These are phyloP conservation scores for Pulveroboletus frians DNA, from an alignment of 768 basidiomycete genomes.

Conservation along the genomic window DNA sequence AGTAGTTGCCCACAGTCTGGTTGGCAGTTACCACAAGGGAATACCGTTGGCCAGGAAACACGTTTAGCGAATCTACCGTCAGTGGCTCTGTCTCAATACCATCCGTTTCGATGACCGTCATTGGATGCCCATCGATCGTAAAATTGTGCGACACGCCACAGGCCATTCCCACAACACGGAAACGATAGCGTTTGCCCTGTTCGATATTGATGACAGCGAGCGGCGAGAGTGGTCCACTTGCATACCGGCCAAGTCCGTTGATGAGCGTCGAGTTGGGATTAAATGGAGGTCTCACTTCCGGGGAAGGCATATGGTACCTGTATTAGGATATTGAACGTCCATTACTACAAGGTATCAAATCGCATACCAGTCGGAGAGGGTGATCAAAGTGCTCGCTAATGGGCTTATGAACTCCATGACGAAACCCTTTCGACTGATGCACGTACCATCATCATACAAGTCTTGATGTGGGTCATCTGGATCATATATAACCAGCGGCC, in stretches of 20 bases:
- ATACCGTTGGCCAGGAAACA: conserved; percentile 49
- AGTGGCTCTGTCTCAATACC: conserved; percentile 34
- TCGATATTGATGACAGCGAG: conserved; percentile 34
- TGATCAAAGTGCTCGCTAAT: conserved; percentile 37
- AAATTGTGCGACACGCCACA: conserved; percentile 42
- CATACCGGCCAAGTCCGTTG: conserved; percentile 37
- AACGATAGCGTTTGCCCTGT: conserved; percentile 33
- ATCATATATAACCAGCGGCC: conserved; percentile 38
- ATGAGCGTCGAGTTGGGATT: conserved; percentile 32
- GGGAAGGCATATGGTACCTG: conserved; percentile 20
- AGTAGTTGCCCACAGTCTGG: conserved; percentile 34
- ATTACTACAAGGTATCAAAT: conserved; percentile 11
- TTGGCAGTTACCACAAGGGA: conserved; percentile 38
- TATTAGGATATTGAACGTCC: conserved; percentile 18
- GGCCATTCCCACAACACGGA: conserved; percentile 35
- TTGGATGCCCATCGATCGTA: conserved; percentile 40
- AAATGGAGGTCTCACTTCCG: conserved; percentile 3
- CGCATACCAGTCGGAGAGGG: conserved; percentile 29
- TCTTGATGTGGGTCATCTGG: conserved; percentile 34
- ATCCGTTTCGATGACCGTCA: conserved; percentile 28
- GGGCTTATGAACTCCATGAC: not conserved
- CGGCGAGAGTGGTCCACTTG: conserved; percentile 29
- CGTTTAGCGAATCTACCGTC: conserved; percentile 38
- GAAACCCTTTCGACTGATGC: not conserved
- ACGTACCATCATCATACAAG: conserved; percentile 40